Conservation (phyloP, 441 rosid genomes). For the Caryocar brasiliense region DNA sequence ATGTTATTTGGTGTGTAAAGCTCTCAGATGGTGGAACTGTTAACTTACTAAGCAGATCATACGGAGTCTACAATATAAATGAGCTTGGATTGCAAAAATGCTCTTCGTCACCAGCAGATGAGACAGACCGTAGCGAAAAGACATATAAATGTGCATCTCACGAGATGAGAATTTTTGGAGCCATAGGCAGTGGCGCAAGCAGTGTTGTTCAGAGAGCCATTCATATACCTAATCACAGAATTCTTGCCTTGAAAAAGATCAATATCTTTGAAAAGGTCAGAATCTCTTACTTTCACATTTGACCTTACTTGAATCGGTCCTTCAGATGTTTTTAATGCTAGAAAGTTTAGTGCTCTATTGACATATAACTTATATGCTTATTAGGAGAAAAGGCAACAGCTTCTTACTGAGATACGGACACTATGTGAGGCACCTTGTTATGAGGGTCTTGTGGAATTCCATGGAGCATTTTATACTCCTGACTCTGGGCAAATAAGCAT, state of each 20-base stretch:
- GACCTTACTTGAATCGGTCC: neutral
- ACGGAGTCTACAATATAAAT: constrained; percentile 80
- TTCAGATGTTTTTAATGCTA: neutral
- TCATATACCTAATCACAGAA: constrained; percentile 67
- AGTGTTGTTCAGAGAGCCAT: constrained; percentile 90
- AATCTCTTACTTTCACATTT: neutral
- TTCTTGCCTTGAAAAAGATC: constrained; percentile 77
- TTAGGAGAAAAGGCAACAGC: constrained; percentile 90
- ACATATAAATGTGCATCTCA: constrained; percentile 79
- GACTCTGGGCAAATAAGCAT: constrained; percentile 88
- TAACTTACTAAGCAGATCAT: constrained; percentile 79
- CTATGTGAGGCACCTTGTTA: constrained; percentile 85
- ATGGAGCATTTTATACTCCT: constrained; percentile 82
- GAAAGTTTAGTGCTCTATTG: neutral
- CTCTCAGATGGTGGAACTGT: constrained; percentile 83
- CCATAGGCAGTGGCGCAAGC: constrained; percentile 89
- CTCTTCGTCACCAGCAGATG: constrained; percentile 47
- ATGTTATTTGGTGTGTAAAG: constrained; percentile 28
- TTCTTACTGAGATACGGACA: constrained; percentile 78
- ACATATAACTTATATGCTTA: neutral
- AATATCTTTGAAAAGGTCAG: constrained; percentile 80
- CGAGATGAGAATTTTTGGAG: constrained; percentile 84
- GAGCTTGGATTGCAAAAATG: constrained; percentile 90
- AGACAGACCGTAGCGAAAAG: constrained; percentile 51
- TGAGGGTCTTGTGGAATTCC: constrained; percentile 85